Conservation (phyloP, 306 rosid species). For the Canavalia gladiata region DNA sequence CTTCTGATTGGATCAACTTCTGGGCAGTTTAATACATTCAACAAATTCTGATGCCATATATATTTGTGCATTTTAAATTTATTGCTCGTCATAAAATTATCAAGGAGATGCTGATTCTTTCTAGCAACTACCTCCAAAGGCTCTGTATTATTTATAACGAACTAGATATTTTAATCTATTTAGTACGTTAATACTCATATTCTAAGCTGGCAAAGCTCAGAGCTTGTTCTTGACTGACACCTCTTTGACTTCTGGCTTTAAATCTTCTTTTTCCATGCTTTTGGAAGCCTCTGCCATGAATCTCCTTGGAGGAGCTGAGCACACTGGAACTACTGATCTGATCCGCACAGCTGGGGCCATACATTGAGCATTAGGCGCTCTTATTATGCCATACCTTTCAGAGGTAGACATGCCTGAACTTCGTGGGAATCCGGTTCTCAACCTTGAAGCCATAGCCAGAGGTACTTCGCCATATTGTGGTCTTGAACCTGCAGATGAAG, state of each 20-base stretch:
- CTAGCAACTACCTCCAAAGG: conserved; percentile 38
- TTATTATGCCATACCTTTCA: conserved; percentile 52
- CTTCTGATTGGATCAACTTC: neutral
- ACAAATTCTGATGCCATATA: neutral
- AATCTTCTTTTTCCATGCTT: conserved; percentile 51
- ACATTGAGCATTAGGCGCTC: conserved; percentile 53
- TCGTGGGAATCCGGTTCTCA: conserved; percentile 58
- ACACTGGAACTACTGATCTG: conserved; percentile 83
- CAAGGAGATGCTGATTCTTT: conserved; percentile 44
- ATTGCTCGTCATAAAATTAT: conserved; percentile 17
- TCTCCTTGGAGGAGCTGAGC: conserved; percentile 83
- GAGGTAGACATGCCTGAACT: conserved; percentile 50
- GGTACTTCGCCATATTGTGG: conserved; percentile 53
- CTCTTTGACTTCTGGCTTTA: conserved; percentile 49
- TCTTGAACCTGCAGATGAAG: conserved; percentile 53
- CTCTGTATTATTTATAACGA: conserved; percentile 46
- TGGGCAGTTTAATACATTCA: neutral
- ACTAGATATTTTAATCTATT: conserved; percentile 11
- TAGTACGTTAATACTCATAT: conserved; percentile 44
- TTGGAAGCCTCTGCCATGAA: conserved; percentile 46
- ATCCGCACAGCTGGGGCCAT: conserved; percentile 85
- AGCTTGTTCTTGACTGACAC: conserved; percentile 54
- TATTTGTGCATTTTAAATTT: conserved; percentile 32
- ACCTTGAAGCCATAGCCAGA: conserved; percentile 57
- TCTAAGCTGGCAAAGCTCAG: conserved; percentile 58